Conservation (phyloP, 2,329 filamentous ascomycete genomes). For the Xylariaceae sp. region DNA sequence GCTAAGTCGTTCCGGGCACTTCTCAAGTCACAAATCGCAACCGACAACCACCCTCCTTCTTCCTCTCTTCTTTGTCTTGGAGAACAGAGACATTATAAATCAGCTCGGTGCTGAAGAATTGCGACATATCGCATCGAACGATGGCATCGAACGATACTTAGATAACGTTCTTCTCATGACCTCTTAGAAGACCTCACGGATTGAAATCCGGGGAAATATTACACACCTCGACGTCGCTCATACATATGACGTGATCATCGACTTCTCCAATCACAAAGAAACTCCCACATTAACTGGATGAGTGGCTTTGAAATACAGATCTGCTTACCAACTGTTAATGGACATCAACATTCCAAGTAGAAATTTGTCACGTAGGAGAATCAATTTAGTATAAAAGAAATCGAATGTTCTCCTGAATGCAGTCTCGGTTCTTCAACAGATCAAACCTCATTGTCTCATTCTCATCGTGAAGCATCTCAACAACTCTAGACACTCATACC, state of each 20-base stretch:
- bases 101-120: too few species aligned
- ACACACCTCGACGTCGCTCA: not conserved
- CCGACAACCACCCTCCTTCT: not conserved
- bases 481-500: not conserved
- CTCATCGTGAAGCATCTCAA: not conserved
- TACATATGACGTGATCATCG: not conserved
- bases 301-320: not conserved
- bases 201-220: not conserved
- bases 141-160: too few species aligned
- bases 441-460: not conserved
- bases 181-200: not conserved
- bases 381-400: not conserved
- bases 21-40: not conserved
- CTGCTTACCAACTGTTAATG: not conserved
- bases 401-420: not conserved
- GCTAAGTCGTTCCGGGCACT: not conserved
- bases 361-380: not conserved
- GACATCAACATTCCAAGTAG: too few species aligned
- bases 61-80: too few species aligned
- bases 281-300: not conserved
- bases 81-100: too few species aligned
- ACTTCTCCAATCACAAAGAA: not conserved
- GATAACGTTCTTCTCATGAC: too few species aligned
- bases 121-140: too few species aligned
- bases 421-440: not conserved